Evolutionary conservation across 495 filamentous ascomycete species (phyloP), one percentile per base, ranked within the genome.

Genomic region (Glarea lozoyensis): DNA sequence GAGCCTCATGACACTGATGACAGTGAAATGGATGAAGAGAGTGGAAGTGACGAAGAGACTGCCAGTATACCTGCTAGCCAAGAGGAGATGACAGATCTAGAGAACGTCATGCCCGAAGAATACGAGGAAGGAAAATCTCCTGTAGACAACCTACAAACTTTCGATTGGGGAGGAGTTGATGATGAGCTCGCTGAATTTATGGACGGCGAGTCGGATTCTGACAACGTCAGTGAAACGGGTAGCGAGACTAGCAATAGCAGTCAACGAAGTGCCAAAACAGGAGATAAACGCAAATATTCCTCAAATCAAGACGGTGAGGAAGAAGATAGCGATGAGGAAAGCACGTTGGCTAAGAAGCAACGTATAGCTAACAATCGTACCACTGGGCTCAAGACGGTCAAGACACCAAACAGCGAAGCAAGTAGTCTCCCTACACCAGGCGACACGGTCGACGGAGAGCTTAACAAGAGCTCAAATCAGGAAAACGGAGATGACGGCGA

Each of bases 181-280:
- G 81, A 82, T 37, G 88, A 93, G 54, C 61, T 92, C 4, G 71
- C 78, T 31, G 86, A 88, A 13, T 93, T 92, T 50, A 64, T 92
- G 46, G 58, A 58, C 25, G 64, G 73, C 10, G 76, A 81, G 15
- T 24, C 32, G 11, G 57, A 54, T 17, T 61, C 43, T 2, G 61
- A 63, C 1, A 45, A 45, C 27, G 43, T 56, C 29, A 45, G 46
- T 31, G 46, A 42, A 31, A 47, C 44, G 22, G 48, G 4, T 37
- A 56, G 2, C 54, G 58, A 44, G 2, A 37, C 18, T 4, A 43
- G 34, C 31, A 38, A 19, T 17, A n/a, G 7, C 23, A 49, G 35
- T 20, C 38, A 46, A 64, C 56, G 54, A 72, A 73, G 37, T 59
- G 65, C 10, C 68, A 67, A 44, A 62, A 66, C 27, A 21, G 60